Base-by-base conservation (phyloP, 176 grass and related monocot species). In the Cymbopogon citratus region DNA sequence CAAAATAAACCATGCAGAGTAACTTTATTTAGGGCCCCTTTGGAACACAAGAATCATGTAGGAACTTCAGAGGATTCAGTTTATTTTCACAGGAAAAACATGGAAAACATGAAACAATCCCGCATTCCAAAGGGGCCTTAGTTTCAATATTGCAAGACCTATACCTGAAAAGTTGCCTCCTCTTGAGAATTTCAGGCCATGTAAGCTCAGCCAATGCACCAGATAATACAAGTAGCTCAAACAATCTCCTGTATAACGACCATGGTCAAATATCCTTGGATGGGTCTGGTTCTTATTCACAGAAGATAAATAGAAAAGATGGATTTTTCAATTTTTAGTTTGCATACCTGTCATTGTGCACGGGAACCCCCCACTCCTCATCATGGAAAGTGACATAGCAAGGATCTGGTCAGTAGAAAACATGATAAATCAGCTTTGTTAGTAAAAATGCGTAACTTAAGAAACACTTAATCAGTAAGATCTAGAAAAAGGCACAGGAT, bases 311-410 rank as follows among this genome's bases (percentile, higher is more conserved):
- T 43, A 88, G 12, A 2, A 27, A 72, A 43, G 19, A 82, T 44
- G 43, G 18, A 72, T 14, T 49, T 18, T 61, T 5, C 5, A 8
- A 19, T 63, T 36, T 13, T 27, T 70, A 80, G 27, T 70, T 63
- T 56, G 31, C 84, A 72, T 88, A 95, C 96, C 88, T 93, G 65
- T 99, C 96, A 71, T 91, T 81, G 73, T 99, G 96, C 31, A 91
- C 77, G 23, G 92, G 93, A 85, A 99, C 76, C 63, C 92, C 96
- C 96, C 96, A 99, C 75, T 99, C 96, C 89, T 91, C 91, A 75
- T 99, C 96, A 88, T 99, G 92, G 69, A 95, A 99, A 88, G 85
- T 66, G 81, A 78, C 76, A 86, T 99, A 91, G 70, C 77, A 87
- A 70, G 92, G 69, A 86, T 93, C 96, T 99, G 85, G 73, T 88